phyloP scores from a whole-genome alignment of 805 yeast species.

The Lipomyces spencermartinsiae region DNA sequence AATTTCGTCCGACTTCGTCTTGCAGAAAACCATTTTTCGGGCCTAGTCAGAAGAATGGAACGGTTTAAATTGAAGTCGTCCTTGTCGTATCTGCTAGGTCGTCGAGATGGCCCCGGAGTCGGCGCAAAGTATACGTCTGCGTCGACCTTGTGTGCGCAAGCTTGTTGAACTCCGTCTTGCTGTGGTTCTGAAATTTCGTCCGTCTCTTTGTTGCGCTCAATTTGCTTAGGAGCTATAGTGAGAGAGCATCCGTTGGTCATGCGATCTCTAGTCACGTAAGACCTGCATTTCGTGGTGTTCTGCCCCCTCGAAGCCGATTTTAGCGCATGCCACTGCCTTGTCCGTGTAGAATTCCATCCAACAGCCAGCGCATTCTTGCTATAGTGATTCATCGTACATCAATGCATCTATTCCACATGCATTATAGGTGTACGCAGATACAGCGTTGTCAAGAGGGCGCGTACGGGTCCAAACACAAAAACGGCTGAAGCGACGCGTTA shows the following conservation, averaged over 20 bases:
- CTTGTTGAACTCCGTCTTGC: not conserved
- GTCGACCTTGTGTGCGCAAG: not conserved
- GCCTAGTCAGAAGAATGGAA: slow-evolving; percentile 11
- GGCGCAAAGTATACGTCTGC: not conserved
- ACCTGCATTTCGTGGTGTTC: not conserved
- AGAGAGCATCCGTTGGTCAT: not conserved
- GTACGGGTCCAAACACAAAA: too few relatives aligned
- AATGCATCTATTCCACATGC: not conserved
- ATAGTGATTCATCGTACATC: not conserved
- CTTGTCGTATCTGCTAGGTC: not conserved
- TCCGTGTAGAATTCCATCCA: not conserved
- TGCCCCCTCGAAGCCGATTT: not conserved
- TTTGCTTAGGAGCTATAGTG: not conserved
- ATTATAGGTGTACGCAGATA: too few relatives aligned
- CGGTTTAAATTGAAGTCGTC: slow-evolving; percentile 6
- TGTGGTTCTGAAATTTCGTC: not conserved
- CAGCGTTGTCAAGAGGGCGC: too few relatives aligned
- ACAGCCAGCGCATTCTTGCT: not conserved
- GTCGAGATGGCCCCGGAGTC: not conserved
- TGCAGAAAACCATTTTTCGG: slow-evolving; percentile 8
- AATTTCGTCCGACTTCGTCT: not conserved
- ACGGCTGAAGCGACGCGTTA: not conserved
- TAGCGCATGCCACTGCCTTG: not conserved
- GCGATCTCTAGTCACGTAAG: not conserved
- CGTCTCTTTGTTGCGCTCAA: not conserved